Evolutionary conservation across 2,329 filamentous ascomycete species (phyloP), one percentile per base, ranked within the genome.

Genomic region (Clathrospora elynae): DNA sequence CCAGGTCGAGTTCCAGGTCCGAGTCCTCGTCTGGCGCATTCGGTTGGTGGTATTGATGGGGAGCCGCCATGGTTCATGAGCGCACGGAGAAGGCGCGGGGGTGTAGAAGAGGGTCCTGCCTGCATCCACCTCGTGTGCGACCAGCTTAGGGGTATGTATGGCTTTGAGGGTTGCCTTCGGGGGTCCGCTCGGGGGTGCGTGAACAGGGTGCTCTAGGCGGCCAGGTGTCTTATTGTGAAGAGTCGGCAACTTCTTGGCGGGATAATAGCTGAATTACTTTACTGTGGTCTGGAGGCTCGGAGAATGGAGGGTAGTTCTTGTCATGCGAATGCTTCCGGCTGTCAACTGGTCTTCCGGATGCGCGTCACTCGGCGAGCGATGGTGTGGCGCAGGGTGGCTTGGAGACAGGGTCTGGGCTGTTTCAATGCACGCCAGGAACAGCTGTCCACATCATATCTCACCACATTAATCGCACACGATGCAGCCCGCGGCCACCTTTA

Each of bases 1-100:
- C 80, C 57, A 90, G 79, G 60, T 91, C 86, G 61, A 93, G 77
- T 51, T 88, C 85, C 57, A 86, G 81, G 67, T 92, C 87, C 35
- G 85, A 88, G 67, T 91, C 87, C 66, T 70, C 64, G 71, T 86
- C 83, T 71, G 84, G 84, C 63, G 81, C 79, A 68, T 85, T 79
- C 63, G 80, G 71, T 52, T 71, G 68, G 63, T 72, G 70, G 64
- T 75, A 73, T 61, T 71, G 68, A 62, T 73, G 71, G 33, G 73
- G 67, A 44, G 68, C 63, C 45, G 73, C 68, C 76, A 77, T 77
- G 67, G 67, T 67, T 68, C 71, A 72, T 72, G 48, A 30, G 43
- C 40, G 32, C 33, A 33, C 47, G 40, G 17, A 18, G 34, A 31
- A 17, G 44, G 31, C 20, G 41, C 46, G 24, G 41, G 46, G 42